Evolutionary conservation across 306 rosid species (phyloP).

Genomic region (Rosa rugosa): DNA sequence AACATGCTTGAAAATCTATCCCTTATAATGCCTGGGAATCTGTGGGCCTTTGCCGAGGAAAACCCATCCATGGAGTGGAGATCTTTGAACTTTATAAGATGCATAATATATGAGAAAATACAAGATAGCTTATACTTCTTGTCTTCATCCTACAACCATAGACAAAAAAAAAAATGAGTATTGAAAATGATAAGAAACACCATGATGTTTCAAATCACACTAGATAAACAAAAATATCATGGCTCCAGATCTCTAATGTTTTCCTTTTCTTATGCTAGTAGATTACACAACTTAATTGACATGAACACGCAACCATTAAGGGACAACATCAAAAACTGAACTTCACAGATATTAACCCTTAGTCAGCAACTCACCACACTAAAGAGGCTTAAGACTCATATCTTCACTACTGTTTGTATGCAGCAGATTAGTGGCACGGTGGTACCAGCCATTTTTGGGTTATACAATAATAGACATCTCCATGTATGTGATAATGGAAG

Average conservation of each 20-base stretch:
- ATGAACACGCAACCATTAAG: not conserved
- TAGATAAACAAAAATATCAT: not conserved
- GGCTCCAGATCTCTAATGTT: not conserved
- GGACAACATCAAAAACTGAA: not conserved
- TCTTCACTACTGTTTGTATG: not conserved
- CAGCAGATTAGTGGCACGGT: not conserved
- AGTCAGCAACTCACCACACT: not conserved
- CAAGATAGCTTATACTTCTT: conserved; percentile 52
- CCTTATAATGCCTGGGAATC: conserved; percentile 54
- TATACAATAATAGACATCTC: not conserved
- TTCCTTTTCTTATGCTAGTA: conserved; percentile 1
- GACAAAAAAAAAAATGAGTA: not conserved
- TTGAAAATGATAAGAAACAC: not conserved
- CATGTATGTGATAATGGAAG: not conserved
- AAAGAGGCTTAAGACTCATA: not conserved
- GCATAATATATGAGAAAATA: conserved; percentile 71
- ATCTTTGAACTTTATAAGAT: conserved; percentile 81
- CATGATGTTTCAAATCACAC: not conserved
- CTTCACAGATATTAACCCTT: not conserved
- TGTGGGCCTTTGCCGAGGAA: conserved; percentile 53
- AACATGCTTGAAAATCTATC: conserved; percentile 59
- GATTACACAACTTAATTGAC: not conserved
- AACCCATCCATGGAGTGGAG: conserved; percentile 47
- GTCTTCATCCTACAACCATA: conserved; percentile 59
- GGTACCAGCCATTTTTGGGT: not conserved